Evolutionary conservation across 2,329 filamentous ascomycete genomes (phyloP), one percentile per base, ranked within the genome.

Genomic region (Aspergillus uvarum): DNA sequence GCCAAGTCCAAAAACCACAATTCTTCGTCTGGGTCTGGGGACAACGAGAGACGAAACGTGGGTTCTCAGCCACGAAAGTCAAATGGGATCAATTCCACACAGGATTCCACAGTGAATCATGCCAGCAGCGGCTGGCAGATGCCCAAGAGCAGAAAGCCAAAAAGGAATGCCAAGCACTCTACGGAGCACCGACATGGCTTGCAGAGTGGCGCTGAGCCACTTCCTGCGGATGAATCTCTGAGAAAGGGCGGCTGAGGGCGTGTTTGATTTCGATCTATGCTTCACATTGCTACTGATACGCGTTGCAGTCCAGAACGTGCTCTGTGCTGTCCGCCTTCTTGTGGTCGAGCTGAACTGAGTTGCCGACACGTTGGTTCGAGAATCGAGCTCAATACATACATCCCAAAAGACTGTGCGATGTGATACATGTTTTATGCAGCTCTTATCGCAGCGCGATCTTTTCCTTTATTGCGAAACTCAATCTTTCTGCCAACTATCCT

Each of bases 231-330:
- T 61, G 78, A 78, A 58, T 76, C 77, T 14, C 60, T 80, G 66
- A 72, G 78, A 56, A 81, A 81, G 68, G 79, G 79, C 21, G 79
- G 79, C 29, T 81, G 71, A 79, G 58, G 42, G 47, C 32, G n/a
- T 35, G 38, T 19, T 12, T 12, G 16, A 44, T 12, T 1, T 26
- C 12, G 35, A 16, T 44, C 21, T 8, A 47, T 47, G 24, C 44
- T 47, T 47, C 7, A 21, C 16, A 38, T 21, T 42, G 22, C 22
- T 16, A 29, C n/a, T 10, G 16, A 7, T 11, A 10, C 5, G 24
- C 38, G 22, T 31, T 47, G 29, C 42, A 32, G 29, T 21, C 5
- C n/a, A 16, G 38, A 44, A 44, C 32, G 16, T 44, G 38, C 38
- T n/a, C 38, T 14, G 14, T 44, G 38, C 38, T 44, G 38, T 19